phyloP scores from a whole-genome alignment of 768 basidiomycete genomes.

The Russula virescens region DNA sequence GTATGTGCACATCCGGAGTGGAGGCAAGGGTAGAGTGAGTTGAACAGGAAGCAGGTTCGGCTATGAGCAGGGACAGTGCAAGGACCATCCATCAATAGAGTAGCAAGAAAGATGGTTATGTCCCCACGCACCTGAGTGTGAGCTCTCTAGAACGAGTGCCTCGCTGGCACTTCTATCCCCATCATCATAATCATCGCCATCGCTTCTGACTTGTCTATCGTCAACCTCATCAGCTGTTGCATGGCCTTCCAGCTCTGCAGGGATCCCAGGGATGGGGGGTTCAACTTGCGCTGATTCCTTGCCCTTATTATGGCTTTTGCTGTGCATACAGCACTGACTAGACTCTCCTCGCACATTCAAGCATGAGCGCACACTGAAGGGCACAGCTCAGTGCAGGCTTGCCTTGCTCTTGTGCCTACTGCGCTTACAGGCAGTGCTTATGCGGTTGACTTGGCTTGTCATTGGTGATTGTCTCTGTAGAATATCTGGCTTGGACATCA shows the following conservation, averaged over 20 bases:
- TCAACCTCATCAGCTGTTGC: no score
- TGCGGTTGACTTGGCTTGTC: slow-evolving; percentile 36
- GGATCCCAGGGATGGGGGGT: neutral
- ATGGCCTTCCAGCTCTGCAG: neutral
- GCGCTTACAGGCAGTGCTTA: slow-evolving; percentile 60
- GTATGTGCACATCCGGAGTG: neutral
- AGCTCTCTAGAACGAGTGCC: no score
- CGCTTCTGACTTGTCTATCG: neutral
- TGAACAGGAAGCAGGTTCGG: neutral
- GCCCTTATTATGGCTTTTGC: no score
- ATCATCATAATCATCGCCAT: neutral
- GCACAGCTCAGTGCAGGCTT: slow-evolving; percentile 54
- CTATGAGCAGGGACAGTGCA: no score
- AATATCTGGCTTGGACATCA: no score
- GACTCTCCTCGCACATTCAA: no score
- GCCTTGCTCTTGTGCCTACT: slow-evolving; percentile 59
- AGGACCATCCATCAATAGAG: neutral
- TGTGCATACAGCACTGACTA: no score
- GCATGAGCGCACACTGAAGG: neutral
- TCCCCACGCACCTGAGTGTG: neutral
- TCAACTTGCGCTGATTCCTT: no score
- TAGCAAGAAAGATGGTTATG: neutral
- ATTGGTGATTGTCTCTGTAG: neutral
- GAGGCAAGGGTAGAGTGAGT: neutral
- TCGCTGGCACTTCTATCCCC: neutral